phyloP scores from a whole-genome alignment of 2,329 filamentous ascomycete species.

The Colletotrichum paranaense region DNA sequence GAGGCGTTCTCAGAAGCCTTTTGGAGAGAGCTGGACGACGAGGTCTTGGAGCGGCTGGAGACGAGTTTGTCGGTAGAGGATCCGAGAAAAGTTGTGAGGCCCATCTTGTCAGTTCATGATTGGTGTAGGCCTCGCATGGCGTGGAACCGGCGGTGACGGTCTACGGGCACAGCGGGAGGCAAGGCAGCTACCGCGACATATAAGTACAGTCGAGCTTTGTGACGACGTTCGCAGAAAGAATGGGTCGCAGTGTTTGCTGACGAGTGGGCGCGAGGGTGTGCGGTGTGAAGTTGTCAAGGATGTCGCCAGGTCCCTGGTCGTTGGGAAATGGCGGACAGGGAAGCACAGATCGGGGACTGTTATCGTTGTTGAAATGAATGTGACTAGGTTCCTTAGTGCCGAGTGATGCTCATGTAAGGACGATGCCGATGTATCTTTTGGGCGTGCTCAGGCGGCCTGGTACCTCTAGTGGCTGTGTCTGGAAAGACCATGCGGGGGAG shows the following conservation, averaged over 20 bases:
- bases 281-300: neutral
- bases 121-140: conserved; percentile 16
- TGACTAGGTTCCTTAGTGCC: neutral
- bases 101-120: conserved; percentile 36
- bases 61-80: conserved; percentile 30
- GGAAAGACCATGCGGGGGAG: neutral
- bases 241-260: neutral
- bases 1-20: neutral
- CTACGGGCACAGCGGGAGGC: neutral
- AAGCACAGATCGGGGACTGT: neutral
- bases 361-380: neutral
- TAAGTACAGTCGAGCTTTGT: neutral
- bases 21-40: conserved; percentile 10
- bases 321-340: neutral
- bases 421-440: neutral
- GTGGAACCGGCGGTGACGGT: neutral
- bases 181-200: conserved; percentile 1
- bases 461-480: neutral
- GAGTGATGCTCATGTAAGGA: neutral
- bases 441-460: neutral
- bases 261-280: neutral
- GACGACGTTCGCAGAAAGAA: neutral
- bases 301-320: neutral
- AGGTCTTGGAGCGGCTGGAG: conserved; percentile 12
- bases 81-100: conserved; percentile 36